A percentile compares a stretch with the other conserved stretches of the same genome.
Conservation (phyloP, 768 basidiomycete genomes). For the Lentinula aciculospora region DNA sequence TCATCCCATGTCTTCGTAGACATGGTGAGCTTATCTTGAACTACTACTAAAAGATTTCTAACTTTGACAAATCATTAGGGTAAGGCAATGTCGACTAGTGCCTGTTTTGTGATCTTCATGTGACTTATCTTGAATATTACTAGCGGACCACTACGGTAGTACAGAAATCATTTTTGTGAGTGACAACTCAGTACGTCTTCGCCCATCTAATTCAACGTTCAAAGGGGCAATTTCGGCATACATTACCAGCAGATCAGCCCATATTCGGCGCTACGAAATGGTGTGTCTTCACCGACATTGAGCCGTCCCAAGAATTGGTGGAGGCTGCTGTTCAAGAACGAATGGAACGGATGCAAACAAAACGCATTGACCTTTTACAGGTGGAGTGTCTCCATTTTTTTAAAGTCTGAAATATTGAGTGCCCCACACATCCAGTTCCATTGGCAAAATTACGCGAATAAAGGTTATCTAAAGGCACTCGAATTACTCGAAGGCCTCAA, state of each 20-base stretch:
- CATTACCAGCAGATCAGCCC: conserved; percentile 30
- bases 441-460: conserved; percentile 66
- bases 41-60: not conserved
- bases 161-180: conserved; percentile 78
- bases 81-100: not conserved
- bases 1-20: conserved; percentile 26
- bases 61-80: not conserved
- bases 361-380: conserved; percentile 67
- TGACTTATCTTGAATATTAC: conserved; percentile 9
- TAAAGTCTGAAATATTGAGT: not conserved
- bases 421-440: conserved; percentile 53
- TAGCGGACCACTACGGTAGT: conserved; percentile 85
- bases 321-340: conserved; percentile 64
- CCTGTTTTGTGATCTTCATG: conserved; percentile 4
- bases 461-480: conserved; percentile 36
- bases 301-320: conserved; percentile 49
- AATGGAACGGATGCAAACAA: conserved; percentile 58
- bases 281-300: conserved; percentile 65
- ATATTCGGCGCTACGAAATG: conserved; percentile 81
- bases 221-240: conserved; percentile 68
- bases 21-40: conserved; percentile 40
- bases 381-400: conserved; percentile 25
- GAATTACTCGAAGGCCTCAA: conserved; percentile 56
- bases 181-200: conserved; percentile 2
- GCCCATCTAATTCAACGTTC: conserved; percentile 6